Base-by-base conservation (phyloP, 2,329 filamentous ascomycete species). In the Fusarium tuaranense region DNA sequence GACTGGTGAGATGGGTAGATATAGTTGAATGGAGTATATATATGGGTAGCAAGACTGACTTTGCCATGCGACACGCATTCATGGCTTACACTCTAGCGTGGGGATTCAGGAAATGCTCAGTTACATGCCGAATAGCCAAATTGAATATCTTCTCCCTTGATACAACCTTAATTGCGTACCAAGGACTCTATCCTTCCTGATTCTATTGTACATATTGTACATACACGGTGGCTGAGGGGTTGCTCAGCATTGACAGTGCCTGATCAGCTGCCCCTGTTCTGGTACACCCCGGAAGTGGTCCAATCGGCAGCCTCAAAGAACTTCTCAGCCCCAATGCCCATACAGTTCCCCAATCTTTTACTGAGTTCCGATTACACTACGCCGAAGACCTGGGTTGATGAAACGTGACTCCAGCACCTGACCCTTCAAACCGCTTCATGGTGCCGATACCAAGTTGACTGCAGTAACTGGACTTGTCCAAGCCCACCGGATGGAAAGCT, bases 1-100 rank as follows among this genome's bases (percentile, higher is more conserved):
- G 83, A 84, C 64, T 80, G 75, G 68, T 84, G 64, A 74, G 20
- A 14, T 25, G 12, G 12, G 27, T 16, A 7, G 20, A 14, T n/a
- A 20, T 16, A n/a, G 3, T n/a, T n/a, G 20, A 30, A n/a, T 16
- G 27, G 39, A n/a, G 63, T n/a, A 34, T 22, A 18, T 13, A 51
- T 12, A 18, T 51, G 46, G 46, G 22, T 18, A 27, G 18, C 16
- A 51, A 18, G 22, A 27, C 9, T 7, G 20, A 53, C 27, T 32
- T 32, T 5, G 25, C 27, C 27, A 53, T 53, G 13, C 7, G 18
- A 30, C 48, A 30, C 27, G n/a, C 48, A n/a, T 20, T 53, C 6
- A 53, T 53, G 27, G 18, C 27, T 32, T 53, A 32, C 5, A 53
- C 18, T 32, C 27, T 6, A 20, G 48, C 27, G 27, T 30, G 48